Evolutionary conservation across 208 protist species (phyloP).

Genomic region (Trypanosoma avium): DNA sequence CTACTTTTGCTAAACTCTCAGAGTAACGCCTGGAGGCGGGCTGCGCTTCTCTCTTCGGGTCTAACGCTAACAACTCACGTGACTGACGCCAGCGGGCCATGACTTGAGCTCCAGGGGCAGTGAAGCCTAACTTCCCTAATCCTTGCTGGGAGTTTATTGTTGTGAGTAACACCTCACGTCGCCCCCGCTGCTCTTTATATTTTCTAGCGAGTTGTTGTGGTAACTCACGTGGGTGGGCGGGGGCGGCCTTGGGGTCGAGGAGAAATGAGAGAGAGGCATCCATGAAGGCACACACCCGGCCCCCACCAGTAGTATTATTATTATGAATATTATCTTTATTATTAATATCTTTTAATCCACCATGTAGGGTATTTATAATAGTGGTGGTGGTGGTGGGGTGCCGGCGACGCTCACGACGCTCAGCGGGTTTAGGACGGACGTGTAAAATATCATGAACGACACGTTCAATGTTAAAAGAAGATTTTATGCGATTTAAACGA

Average conservation of each 20-base stretch:
- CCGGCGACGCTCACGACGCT: conserved; percentile 7
- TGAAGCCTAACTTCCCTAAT: conserved; percentile 67
- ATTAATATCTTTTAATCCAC: no score
- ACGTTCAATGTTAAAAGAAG: conserved; percentile 14
- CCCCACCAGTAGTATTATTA: background rate
- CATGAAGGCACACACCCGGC: background rate
- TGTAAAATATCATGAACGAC: conserved; percentile 12
- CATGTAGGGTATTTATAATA: no score
- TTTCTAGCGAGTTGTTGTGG: conserved; percentile 34
- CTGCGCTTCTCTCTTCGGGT: conserved; percentile 46
- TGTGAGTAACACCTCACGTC: conserved; percentile 44
- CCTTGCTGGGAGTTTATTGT: conserved; percentile 46
- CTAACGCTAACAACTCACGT: conserved; percentile 72
- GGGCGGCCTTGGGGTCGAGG: conserved; percentile 25
- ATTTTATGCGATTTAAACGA: conserved; percentile 5
- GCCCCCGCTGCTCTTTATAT: conserved; percentile 54
- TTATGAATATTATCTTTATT: no score
- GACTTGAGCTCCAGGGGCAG: conserved; percentile 24
- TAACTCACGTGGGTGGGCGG: conserved; percentile 41
- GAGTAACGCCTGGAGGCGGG: conserved; percentile 54
- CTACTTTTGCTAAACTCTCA: conserved; percentile 33
- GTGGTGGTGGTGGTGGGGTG: no score
- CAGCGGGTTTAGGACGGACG: background rate
- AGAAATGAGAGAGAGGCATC: conserved; percentile 26
- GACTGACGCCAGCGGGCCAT: conserved; percentile 68